Base-by-base conservation (phyloP, 306 rosid species). In the Malus asiatica region DNA sequence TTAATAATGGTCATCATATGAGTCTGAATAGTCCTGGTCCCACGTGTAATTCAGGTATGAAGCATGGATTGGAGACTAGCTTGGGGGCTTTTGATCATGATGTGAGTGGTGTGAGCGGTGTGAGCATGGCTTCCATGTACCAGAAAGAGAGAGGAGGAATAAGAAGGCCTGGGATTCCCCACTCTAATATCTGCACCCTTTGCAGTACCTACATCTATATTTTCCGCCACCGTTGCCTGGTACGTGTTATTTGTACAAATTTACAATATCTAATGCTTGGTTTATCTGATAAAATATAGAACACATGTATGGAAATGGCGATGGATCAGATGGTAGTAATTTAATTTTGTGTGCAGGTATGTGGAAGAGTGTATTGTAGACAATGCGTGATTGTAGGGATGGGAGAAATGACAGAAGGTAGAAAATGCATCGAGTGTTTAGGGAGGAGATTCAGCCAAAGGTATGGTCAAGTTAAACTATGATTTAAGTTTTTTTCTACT, bases 401-500 rank as follows among this genome's bases (percentile, higher is more conserved):
- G 98, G 97, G 94, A 68, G 96, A 90, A 15, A 86, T 93, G 97
- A 87, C 71, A 0, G 98, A 93, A 79, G 98, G 98, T 80, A 89
- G 97, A 71, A 93, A 93, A 86, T 93, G 98, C 68, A 33, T 85
- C 1, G 84, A 90, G 70, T 93, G 98, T 77, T 85, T 93, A 62
- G 98, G 98, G 66, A 80, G 83, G 76, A 87, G 89, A 87, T 91
- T 89, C 83, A 91, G 97, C 84, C 96, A 89, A 78, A 91, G 98
- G 96, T 91, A 82, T 64, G 62, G 3, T 25, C 44, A 30, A 30
- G n/a, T 63, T 12, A 29, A 63, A 63, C 66, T 23, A 35, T 1
- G 44, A 64, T 64, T 64, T 9, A 15, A 29, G 6, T 61, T 61
- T 27, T 3, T 16, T 23, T 15, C 55, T 2, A 2, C 20, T 51